phyloP scores from a whole-genome alignment of 345 rosid species.

The Corymbia maculata region DNA sequence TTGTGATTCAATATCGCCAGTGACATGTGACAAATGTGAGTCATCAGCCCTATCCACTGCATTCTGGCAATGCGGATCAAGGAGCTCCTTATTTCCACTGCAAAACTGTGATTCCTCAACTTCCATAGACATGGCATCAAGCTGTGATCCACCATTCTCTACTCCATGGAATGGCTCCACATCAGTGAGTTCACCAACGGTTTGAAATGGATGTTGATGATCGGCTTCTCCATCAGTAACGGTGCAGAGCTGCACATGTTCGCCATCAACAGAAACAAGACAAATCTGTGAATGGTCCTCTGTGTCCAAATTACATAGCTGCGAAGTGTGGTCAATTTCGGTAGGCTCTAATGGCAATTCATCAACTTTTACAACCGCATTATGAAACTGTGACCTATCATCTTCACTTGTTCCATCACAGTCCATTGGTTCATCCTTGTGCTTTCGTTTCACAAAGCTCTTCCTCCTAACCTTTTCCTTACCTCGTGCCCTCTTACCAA shows the following conservation, averaged over 20 bases:
- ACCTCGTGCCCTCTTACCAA: constrained; percentile 64
- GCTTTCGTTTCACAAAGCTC: constrained; percentile 52
- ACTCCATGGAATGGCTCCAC: neutral
- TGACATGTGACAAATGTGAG: constrained; percentile 11
- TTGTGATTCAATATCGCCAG: constrained; percentile 7
- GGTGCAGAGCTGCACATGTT: constrained; percentile 8
- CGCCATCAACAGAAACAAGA: constrained; percentile 19
- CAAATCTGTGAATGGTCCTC: constrained; percentile 39
- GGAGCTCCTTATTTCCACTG: neutral
- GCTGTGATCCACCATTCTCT: constrained; percentile 8
- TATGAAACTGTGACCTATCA: constrained; percentile 29
- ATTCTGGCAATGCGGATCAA: neutral
- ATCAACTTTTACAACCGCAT: constrained; percentile 43
- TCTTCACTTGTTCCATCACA: constrained; percentile 46
- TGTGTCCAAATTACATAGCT: constrained; percentile 11
- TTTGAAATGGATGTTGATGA: neutral
- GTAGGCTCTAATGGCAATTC: constrained; percentile 27
- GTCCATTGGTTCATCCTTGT: constrained; percentile 52
- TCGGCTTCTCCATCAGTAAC: constrained; percentile 4
- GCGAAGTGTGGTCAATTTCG: constrained; percentile 19
- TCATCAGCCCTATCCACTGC: neutral
- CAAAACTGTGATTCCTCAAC: neutral
- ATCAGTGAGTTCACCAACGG: neutral
- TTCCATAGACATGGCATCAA: neutral
- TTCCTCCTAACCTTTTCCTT: constrained; percentile 81